Conservation (phyloP, 768 basidiomycete species). For the Podaxis pistillaris region DNA sequence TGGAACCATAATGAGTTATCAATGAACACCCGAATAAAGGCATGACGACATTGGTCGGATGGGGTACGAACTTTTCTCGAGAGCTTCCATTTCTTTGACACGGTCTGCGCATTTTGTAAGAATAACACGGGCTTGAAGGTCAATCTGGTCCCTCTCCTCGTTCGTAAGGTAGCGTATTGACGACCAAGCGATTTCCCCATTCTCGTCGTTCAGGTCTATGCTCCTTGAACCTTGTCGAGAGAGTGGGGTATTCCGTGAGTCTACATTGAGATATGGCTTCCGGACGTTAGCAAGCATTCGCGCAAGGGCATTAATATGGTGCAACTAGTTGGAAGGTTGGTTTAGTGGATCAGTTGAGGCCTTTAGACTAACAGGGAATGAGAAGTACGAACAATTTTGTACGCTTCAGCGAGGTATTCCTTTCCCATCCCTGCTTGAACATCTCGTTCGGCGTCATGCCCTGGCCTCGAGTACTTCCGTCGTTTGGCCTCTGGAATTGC, state of each 20-base stretch:
- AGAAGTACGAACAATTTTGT: constrained; percentile 51
- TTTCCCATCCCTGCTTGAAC: constrained; percentile 48
- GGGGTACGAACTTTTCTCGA: constrained; percentile 77
- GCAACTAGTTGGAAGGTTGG: constrained; percentile 46
- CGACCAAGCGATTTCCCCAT: constrained; percentile 50
- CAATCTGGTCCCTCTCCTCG: constrained; percentile 94
- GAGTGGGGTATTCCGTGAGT: constrained; percentile 52
- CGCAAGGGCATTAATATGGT: constrained; percentile 67
- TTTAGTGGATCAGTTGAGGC: neutral
- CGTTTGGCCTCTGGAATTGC: constrained; percentile 45
- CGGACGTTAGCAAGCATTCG: constrained; percentile 76
- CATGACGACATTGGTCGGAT: neutral
- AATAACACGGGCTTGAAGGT: constrained; percentile 86
- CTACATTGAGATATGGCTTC: constrained; percentile 83
- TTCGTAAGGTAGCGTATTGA: constrained; percentile 75
- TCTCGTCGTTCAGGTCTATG: constrained; percentile 48
- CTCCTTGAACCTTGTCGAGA: constrained; percentile 49
- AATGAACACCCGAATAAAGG: constrained; percentile 16
- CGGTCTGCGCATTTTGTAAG: constrained; percentile 83
- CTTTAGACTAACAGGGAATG: neutral
- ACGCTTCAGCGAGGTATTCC: constrained; percentile 73
- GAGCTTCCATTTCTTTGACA: constrained; percentile 81
- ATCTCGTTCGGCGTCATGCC: constrained; percentile 32
- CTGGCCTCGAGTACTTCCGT: constrained; percentile 36
- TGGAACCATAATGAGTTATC: constrained; percentile 27